These are phyloP conservation scores for Raphidocelis subcapitata DNA, from an alignment of 139 green algal species.

Conservation along the genomic window DNA sequence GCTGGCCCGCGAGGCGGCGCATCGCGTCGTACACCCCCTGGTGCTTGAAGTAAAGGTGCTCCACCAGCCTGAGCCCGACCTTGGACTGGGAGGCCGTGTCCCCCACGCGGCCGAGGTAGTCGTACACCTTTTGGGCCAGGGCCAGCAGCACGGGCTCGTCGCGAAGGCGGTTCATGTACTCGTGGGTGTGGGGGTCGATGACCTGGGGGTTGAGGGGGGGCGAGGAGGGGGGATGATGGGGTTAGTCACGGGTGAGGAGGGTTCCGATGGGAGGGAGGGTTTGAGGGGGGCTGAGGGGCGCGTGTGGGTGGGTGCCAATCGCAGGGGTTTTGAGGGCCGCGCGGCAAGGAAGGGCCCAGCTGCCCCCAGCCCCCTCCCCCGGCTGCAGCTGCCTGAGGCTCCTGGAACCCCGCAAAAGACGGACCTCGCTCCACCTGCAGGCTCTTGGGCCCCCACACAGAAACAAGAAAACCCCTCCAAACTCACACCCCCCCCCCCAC, in stretches of 20 bases:
- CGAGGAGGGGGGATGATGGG: not conserved
- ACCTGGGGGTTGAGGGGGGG: slow-evolving; percentile 44
- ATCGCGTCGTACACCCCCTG: slow-evolving; percentile 81
- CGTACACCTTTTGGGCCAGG: slow-evolving; percentile 72
- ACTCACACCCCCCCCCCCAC: no score
- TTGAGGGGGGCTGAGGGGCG: not conserved
- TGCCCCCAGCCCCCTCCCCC: no score
- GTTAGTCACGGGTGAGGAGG: not conserved
- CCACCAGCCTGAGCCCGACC: slow-evolving; percentile 77
- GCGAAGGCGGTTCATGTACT: slow-evolving; percentile 92
- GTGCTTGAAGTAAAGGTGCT: slow-evolving; percentile 98
- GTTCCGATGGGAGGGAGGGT: no score
- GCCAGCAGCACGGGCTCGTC: slow-evolving; percentile 94
- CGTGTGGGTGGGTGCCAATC: not conserved
- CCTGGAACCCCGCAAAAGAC: no score
- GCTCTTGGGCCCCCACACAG: no score
- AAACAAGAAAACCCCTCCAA: no score
- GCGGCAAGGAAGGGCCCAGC: no score
- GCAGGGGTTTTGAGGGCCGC: no score
- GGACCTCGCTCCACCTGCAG: no score
- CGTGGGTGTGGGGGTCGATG: slow-evolving; percentile 95
- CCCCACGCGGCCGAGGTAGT: slow-evolving; percentile 52
- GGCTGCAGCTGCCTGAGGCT: no score
- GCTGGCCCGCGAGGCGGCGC: slow-evolving; percentile 63
- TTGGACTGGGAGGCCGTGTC: slow-evolving; percentile 40